Evolutionary conservation across 2,329 filamentous ascomycete genomes (phyloP).

Genomic region (Knoxdaviesia capensis): DNA sequence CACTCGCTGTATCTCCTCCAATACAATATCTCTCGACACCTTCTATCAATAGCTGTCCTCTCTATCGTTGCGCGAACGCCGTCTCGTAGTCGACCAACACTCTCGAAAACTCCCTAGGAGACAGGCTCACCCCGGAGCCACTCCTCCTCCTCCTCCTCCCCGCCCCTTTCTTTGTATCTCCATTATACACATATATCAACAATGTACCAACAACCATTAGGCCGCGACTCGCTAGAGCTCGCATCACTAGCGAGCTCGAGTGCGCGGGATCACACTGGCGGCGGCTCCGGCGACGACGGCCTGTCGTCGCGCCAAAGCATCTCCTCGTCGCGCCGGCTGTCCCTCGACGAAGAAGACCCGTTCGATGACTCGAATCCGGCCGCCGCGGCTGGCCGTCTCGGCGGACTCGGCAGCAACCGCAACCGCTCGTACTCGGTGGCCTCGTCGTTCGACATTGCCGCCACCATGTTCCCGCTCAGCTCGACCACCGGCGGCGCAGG

Average conservation of each 20-base stretch:
- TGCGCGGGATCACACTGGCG: slow-evolving; percentile 9
- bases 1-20: no score
- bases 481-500: slow-evolving; percentile 45
- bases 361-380: slow-evolving; percentile 30
- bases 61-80: no score
- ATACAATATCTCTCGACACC: no score
- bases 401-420: slow-evolving; percentile 14
- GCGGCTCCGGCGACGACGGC: slow-evolving; percentile 28
- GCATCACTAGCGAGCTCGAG: slow-evolving; percentile 83
- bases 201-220: no score
- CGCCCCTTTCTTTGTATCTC: no score
- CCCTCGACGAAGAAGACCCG: slow-evolving; percentile 72
- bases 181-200: no score
- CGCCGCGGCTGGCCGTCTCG: slow-evolving; percentile 9
- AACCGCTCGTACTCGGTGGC: slow-evolving; percentile 69
- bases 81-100: no score
- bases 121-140: no score
- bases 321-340: slow-evolving; percentile 80
- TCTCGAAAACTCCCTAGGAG: no score
- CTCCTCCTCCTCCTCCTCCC: no score
- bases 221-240: slow-evolving; percentile 79
- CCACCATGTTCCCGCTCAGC: slow-evolving; percentile 78
- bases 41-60: no score
- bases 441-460: slow-evolving; percentile 89
- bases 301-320: slow-evolving; percentile 66